Percentiles rank a stretch among this genome's conserved stretches.
phyloP scores from a whole-genome alignment of 495 filamentous ascomycete genomes.

The Pyronema omphalodes region DNA sequence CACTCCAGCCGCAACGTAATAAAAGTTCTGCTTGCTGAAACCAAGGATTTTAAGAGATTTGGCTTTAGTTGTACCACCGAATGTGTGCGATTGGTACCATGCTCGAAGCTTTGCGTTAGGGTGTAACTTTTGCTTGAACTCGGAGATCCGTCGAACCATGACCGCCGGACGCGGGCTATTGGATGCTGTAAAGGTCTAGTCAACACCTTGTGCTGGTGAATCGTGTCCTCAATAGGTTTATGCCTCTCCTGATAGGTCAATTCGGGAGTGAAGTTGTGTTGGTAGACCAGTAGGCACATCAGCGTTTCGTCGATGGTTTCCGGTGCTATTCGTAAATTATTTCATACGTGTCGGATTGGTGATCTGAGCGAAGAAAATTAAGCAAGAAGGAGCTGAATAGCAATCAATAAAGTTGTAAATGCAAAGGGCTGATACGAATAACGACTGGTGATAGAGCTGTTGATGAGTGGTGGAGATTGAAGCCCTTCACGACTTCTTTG shows the following conservation, averaged over 20 bases:
- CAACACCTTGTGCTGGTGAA: neutral
- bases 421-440: no score
- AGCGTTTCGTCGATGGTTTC: no score
- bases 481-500: no score
- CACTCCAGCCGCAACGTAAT: slow-evolving; percentile 12
- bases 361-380: no score
- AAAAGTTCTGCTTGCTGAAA: slow-evolving; percentile 18
- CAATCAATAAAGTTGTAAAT: no score
- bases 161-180: neutral
- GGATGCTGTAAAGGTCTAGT: neutral
- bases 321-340: no score
- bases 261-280: neutral
- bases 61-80: slow-evolving; percentile 20
- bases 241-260: neutral
- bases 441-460: no score
- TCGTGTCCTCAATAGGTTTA: neutral
- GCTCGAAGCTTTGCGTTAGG: slow-evolving; percentile 14
- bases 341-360: no score
- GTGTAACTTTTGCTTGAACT: slow-evolving; percentile 13
- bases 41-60: slow-evolving; percentile 20
- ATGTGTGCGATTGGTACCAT: slow-evolving; percentile 19
- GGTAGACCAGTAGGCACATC: neutral
- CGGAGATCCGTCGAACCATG: slow-evolving; percentile 9
- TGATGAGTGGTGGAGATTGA: no score
- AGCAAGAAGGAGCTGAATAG: no score